phyloP scores from a whole-genome alignment of 164 flowering plant genomes.

The Stephania japonica region DNA sequence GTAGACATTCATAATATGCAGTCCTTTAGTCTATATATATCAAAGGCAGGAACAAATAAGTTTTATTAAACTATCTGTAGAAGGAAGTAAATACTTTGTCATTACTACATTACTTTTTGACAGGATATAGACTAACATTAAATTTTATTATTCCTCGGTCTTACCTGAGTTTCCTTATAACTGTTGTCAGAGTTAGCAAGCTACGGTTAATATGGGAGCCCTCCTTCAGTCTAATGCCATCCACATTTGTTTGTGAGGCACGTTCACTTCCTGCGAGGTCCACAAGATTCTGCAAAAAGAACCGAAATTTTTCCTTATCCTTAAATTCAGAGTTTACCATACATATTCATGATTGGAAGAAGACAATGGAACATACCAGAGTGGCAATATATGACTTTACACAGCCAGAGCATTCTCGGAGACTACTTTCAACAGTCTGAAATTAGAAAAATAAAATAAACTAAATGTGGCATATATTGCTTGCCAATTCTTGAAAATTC shows the following conservation, averaged over 20 bases:
- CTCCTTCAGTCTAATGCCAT: constrained; percentile 65
- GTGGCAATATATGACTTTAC: constrained; percentile 77
- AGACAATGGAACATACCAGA: constrained; percentile 45
- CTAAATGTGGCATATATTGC: not conserved
- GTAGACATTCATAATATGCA: not conserved
- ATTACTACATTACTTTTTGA: not conserved
- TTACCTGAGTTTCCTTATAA: constrained; percentile 20
- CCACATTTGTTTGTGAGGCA: constrained; percentile 62
- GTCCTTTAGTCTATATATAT: too few species aligned
- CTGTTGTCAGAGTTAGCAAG: constrained; percentile 54
- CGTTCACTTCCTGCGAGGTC: constrained; percentile 91
- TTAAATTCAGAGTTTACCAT: not conserved
- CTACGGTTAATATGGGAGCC: constrained; percentile 85
- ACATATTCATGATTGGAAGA: not conserved
- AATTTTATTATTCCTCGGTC: not conserved
- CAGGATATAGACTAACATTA: not conserved
- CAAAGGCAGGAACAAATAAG: too few species aligned
- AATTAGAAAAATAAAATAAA: not conserved
- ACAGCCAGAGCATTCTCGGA: constrained; percentile 62
- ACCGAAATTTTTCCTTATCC: not conserved
- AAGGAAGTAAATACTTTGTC: too few species aligned
- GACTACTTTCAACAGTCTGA: constrained; percentile 82
- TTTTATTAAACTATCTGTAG: too few species aligned
- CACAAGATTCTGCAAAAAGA: constrained; percentile 64
- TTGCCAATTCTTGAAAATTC: not conserved